Conservation (phyloP, 345 rosid species). For the Populus alba region DNA sequence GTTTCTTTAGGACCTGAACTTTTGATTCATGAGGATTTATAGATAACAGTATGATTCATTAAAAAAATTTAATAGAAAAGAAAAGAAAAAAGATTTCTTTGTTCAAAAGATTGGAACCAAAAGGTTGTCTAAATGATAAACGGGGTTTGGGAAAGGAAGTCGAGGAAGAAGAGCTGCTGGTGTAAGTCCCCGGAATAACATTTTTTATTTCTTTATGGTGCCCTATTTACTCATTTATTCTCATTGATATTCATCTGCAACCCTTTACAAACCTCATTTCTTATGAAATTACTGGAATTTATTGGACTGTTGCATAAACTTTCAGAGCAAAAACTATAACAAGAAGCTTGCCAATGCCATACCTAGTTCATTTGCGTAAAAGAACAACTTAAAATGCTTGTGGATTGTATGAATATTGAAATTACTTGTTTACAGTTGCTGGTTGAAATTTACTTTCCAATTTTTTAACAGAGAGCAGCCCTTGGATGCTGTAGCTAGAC, state of each 20-base stretch:
- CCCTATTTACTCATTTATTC: not conserved
- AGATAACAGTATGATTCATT: no score
- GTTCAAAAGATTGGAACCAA: slow-evolving; percentile 17
- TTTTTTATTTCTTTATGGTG: no score
- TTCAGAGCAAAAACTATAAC: not conserved
- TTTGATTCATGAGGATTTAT: no score
- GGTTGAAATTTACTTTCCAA: not conserved
- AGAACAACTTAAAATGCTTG: not conserved
- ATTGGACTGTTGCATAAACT: not conserved
- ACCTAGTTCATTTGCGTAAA: not conserved
- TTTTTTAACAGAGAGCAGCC: not conserved
- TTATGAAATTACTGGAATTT: not conserved
- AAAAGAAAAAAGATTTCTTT: no score
- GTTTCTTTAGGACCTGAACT: no score
- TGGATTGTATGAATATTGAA: not conserved
- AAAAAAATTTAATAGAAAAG: no score
- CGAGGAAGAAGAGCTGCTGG: slow-evolving; percentile 37
- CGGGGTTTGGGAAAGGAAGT: slow-evolving; percentile 59
- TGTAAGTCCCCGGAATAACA: not conserved
- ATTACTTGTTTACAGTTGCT: no score
- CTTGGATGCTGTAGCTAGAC: not conserved
- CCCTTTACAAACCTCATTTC: not conserved
- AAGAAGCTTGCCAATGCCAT: not conserved
- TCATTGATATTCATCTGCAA: not conserved
- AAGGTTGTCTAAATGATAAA: slow-evolving; percentile 47